Conservation (phyloP, 352 stramenopile species). For the Phytophthora litchii region DNA sequence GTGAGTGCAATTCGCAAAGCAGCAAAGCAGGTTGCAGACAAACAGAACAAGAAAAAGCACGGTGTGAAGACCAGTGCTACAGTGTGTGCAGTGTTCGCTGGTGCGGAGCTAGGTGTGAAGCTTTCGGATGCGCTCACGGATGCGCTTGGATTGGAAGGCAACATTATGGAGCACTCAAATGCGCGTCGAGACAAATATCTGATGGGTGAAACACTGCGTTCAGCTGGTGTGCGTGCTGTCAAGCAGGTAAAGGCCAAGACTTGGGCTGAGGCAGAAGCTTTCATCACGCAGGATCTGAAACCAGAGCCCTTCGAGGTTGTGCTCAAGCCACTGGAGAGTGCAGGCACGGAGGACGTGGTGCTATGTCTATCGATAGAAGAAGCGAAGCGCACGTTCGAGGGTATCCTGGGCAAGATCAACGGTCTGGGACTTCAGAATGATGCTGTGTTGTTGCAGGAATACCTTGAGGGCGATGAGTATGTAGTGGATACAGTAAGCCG, state of each 20-base stretch:
- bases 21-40: conserved; percentile 53
- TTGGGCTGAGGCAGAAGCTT: conserved; percentile 75
- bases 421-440: conserved; percentile 87
- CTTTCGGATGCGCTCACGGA: conserved; percentile 91
- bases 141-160: conserved; percentile 84
- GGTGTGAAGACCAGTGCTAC: conserved; percentile 26
- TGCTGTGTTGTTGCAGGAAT: conserved; percentile 92
- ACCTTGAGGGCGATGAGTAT: conserved; percentile 95
- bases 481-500: conserved; percentile 96
- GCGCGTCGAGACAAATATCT: conserved; percentile 83
- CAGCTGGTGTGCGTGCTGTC: conserved; percentile 84
- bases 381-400: conserved; percentile 79
- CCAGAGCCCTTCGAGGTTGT: conserved; percentile 84
- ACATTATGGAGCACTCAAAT: conserved; percentile 75
- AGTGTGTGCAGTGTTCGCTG: conserved; percentile 89
- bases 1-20: conserved; percentile 47
- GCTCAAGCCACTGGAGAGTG: conserved; percentile 91
- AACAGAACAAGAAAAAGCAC: conserved; percentile 37
- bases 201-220: conserved; percentile 89
- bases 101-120: conserved; percentile 93
- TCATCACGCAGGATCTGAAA: conserved; percentile 69
- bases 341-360: conserved; percentile 77
- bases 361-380: conserved; percentile 83
- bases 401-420: conserved; percentile 89
- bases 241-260: conserved; percentile 89